Base-by-base conservation (phyloP, 2,329 filamentous ascomycete species). In the Colletotrichum plurivorum region DNA sequence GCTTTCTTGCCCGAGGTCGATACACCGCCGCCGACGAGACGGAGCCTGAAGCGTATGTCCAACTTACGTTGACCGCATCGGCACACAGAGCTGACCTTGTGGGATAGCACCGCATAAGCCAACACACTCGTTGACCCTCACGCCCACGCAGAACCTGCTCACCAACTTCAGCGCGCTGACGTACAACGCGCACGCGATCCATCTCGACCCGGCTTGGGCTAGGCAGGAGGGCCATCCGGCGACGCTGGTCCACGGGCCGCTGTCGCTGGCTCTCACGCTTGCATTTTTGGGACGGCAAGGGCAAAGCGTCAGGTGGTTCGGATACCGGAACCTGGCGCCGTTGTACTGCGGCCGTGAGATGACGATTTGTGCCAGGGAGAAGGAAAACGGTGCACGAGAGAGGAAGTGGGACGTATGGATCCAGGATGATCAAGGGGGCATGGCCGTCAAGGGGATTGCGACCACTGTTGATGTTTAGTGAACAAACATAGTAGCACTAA, bases 101-200 rank as follows among this genome's bases (percentile, higher is more conserved):
- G 39, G n/a, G 13, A 49, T 31, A 83, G 82, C 77, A 58, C 78
- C 78, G 31, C 75, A 78, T 60, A 48, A 75, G 0, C 78, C 63
- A 20, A 70, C 67, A 10, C 25, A n/a, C 8, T 70, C 67, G 16
- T 52, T 92, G 73, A 81, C 83, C 0, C 81, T 97, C 25, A 87
- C 82, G 0, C 94, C 94, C 1, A 90, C 91, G 2, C 84, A 88
- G 3, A 84, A 87, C 5, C 87, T 98, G 5, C 89, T 99, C 62
- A 97, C 97, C 82, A 90, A 95, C 67, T 98, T 95, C 84, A 96
- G 93, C 20, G 94, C 94, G 0, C 88, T 99, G 41, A 95, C 93
- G 2, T 95, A 94, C 84, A 99, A 99, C 79, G 94, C 94, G 1
- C 96, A 99, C 80, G 85, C 88, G 16, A 98, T 99, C 73, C 96